Evolutionary conservation across 257 asterid genomes (phyloP).

Genomic region (Plantago major): DNA sequence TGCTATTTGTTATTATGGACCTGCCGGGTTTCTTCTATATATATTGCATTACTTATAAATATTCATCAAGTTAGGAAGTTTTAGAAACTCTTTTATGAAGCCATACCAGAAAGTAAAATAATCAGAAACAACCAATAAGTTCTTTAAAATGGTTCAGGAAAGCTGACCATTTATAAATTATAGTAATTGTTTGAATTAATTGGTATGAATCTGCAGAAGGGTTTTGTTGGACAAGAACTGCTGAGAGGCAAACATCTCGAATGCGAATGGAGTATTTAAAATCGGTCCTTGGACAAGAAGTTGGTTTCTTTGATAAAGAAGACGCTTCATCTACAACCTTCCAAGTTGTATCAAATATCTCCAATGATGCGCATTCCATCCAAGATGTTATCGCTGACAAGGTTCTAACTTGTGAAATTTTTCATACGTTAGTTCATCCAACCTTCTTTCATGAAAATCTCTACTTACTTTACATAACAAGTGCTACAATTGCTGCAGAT

Average conservation of each 20-base stretch:
- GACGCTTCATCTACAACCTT: conserved; percentile 30
- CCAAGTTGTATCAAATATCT: conserved; percentile 32
- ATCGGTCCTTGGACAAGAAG: conserved; percentile 47
- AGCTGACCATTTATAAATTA: too few relatives aligned
- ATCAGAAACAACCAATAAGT: too few relatives aligned
- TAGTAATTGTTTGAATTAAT: background rate
- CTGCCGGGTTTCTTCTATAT: too few relatives aligned
- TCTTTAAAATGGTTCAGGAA: too few relatives aligned
- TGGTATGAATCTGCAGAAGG: conserved; percentile 28
- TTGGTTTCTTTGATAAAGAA: conserved; percentile 36
- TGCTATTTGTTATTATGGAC: background rate
- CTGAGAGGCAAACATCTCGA: conserved; percentile 49
- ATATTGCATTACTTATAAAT: too few relatives aligned
- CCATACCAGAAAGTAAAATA: too few relatives aligned
- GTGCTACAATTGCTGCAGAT: conserved; percentile 28
- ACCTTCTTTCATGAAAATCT: background rate
- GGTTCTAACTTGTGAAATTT: conserved; percentile 14
- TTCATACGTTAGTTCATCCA: background rate
- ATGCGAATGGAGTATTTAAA: conserved; percentile 31
- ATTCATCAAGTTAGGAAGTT: too few relatives aligned
- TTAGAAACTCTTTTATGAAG: too few relatives aligned
- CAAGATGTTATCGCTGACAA: conserved; percentile 40
- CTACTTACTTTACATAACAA: background rate
- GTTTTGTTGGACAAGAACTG: conserved; percentile 49
- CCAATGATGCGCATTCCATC: conserved; percentile 35